Base-by-base conservation (phyloP, 805 yeast genomes). In the Osmozyma mogii region DNA sequence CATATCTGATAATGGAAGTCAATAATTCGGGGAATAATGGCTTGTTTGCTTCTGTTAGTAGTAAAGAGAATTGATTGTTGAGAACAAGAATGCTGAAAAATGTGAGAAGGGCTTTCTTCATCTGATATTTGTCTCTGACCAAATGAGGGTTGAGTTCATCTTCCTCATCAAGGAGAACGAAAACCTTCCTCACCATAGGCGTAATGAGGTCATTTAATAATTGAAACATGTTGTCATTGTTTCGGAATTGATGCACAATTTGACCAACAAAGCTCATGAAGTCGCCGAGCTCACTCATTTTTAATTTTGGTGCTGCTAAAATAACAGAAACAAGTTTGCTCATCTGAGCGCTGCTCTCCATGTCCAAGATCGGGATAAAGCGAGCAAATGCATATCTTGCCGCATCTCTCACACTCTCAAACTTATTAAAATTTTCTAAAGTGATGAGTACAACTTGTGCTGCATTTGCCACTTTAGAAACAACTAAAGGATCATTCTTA, bases 241-340 rank as follows among this genome's bases (percentile, higher is more conserved):
- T 65, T 46, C 75, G 72, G 56, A 79, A 85, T 40, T 68, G 72
- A 52, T 89, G 96, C 30, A 82, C 72, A 37, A 92, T 72, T 56
- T 92, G 97, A 4, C 94, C 88, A 37, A 92, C 58, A 52, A 92
- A 89, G 22, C 89, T 72, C 32, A 87, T 58, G 49, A 92, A 85
- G 47, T 87, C 95, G 22, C 71, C 68, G 50, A 89, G 60, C 51
- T 88, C 96, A 30, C 65, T 58, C 9, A 71, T 55, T 34, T 70
- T 72, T 43, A 79, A 61, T 41, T 77, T 70, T 21, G 71, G 74
- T 5, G 61, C 49, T 9, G 72, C 68, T 34, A 84, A 61, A 14
- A 78, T 65, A 17, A 63, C 40, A 2, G 84, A 72, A 35, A 92
- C 74, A 37, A 87, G 70, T 48, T 84, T 78, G 39, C 79, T 78